phyloP scores from a whole-genome alignment of 2,329 filamentous ascomycete genomes.

The Verticillium isaacii region DNA sequence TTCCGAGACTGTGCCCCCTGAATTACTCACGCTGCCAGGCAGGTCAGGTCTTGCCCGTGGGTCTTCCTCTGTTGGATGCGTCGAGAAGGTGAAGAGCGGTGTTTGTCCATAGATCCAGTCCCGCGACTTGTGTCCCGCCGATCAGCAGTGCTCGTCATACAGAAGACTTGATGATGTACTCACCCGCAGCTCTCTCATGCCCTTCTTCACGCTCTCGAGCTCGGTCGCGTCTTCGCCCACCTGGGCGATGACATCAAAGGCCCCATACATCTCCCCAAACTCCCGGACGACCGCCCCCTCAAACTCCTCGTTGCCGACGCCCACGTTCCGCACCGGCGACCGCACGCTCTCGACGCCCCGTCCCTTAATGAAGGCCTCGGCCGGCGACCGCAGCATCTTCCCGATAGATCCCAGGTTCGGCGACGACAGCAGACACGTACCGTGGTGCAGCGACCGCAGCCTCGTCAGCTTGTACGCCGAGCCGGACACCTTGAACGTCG shows the following conservation, averaged over 20 bases:
- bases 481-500: conserved; percentile 76
- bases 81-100: conserved; percentile 72
- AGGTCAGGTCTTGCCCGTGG: conserved; percentile 47
- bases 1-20: too few species aligned
- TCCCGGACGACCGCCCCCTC: conserved; percentile 54
- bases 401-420: conserved; percentile 69
- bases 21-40: conserved; percentile 36
- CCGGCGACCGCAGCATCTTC: conserved; percentile 71
- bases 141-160: background rate
- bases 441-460: conserved; percentile 80
- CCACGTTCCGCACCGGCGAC: conserved; percentile 77
- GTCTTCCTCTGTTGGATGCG: conserved; percentile 54
- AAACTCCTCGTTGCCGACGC: conserved; percentile 43
- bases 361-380: conserved; percentile 69
- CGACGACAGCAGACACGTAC: conserved; percentile 78
- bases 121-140: conserved; percentile 36
- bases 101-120: conserved; percentile 85
- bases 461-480: conserved; percentile 92
- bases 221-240: conserved; percentile 44
- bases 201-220: conserved; percentile 51
- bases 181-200: conserved; percentile 58
- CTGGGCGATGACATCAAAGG: conserved; percentile 23
- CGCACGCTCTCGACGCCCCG: conserved; percentile 89
- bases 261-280: conserved; percentile 64
- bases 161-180: conserved; percentile 16